These are phyloP conservation scores for Gossypium gossypioides DNA, from an alignment of 441 rosid species.

Conservation along the genomic window DNA sequence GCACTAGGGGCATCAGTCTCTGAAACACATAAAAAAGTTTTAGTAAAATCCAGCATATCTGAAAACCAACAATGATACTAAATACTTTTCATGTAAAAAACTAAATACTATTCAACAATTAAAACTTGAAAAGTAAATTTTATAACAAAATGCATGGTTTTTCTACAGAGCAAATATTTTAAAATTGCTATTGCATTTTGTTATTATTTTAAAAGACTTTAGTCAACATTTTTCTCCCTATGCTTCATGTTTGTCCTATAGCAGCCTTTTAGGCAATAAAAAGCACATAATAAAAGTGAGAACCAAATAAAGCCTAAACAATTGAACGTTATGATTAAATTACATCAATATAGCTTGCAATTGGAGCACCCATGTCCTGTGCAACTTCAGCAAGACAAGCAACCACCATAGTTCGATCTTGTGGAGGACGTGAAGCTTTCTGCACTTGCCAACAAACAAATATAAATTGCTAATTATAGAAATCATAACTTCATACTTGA, in stretches of 20 bases:
- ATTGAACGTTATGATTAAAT: conserved; percentile 18
- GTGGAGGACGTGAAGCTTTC: conserved; percentile 82
- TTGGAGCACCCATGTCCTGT: conserved; percentile 89
- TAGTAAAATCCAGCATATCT: conserved; percentile 12
- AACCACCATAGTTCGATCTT: conserved; percentile 94
- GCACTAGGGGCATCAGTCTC: conserved; percentile 86
- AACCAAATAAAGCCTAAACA: not conserved
- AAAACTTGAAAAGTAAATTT: not conserved
- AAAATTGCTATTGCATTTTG: not conserved
- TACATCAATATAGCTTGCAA: conserved; percentile 81
- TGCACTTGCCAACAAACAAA: conserved; percentile 31
- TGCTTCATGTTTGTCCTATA: not conserved
- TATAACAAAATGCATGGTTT: not conserved
- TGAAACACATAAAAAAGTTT: conserved; percentile 31
- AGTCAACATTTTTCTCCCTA: not conserved
- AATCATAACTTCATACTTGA: conserved; percentile 4
- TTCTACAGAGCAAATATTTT: not conserved
- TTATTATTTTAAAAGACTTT: not conserved
- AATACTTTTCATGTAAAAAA: not conserved
- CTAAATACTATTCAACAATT: not conserved
- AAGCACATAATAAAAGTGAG: conserved; percentile 7
- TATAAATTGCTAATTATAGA: conserved; percentile 20
- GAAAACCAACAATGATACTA: conserved; percentile 9
- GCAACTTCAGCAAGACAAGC: conserved; percentile 99
- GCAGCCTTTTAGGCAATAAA: not conserved